These are phyloP conservation scores for Trichoderma polysporum DNA, from an alignment of 2,329 filamentous ascomycete genomes.

Conservation along the genomic window DNA sequence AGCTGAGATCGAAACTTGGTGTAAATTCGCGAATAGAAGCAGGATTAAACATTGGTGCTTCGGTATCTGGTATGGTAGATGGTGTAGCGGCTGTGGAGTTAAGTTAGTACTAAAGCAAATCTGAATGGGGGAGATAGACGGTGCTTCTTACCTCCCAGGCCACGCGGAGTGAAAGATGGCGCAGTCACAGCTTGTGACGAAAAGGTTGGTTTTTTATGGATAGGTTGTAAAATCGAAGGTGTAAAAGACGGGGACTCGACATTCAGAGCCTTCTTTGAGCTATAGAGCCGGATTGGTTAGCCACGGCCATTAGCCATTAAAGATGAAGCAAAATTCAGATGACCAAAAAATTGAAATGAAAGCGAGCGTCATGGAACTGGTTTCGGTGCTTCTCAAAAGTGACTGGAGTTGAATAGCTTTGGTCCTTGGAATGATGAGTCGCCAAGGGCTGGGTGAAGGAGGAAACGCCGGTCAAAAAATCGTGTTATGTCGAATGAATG, in stretches of 20 bases:
- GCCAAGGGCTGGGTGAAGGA: too few species aligned
- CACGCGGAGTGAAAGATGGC: conserved; percentile 78
- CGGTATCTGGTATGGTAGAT: conserved; percentile 43
- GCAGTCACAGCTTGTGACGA: conserved; percentile 90
- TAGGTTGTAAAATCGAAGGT: conserved; percentile 53
- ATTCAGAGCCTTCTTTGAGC: conserved; percentile 76
- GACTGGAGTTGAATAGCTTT: not conserved
- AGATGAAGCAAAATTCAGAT: not conserved
- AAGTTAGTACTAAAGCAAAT: not conserved
- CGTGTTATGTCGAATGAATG: too few species aligned
- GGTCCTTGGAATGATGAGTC: too few species aligned
- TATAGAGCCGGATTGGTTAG: conserved; percentile 27
- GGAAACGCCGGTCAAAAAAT: too few species aligned
- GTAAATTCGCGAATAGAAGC: conserved; percentile 60
- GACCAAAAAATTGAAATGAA: not conserved
- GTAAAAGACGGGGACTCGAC: conserved; percentile 97
- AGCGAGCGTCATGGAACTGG: not conserved
- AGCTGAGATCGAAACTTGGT: conserved; percentile 55
- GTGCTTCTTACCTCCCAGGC: conserved; percentile 41
- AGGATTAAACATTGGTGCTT: conserved; percentile 54
- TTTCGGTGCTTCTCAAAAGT: not conserved
- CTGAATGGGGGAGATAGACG: too few species aligned
- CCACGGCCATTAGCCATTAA: not conserved
- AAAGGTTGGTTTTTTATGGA: conserved; percentile 71
- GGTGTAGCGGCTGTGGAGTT: conserved; percentile 35